Evolutionary conservation across 306 rosid species (phyloP), one percentile per base, ranked within the genome.

Genomic region (Trifolium fragiferum): DNA sequence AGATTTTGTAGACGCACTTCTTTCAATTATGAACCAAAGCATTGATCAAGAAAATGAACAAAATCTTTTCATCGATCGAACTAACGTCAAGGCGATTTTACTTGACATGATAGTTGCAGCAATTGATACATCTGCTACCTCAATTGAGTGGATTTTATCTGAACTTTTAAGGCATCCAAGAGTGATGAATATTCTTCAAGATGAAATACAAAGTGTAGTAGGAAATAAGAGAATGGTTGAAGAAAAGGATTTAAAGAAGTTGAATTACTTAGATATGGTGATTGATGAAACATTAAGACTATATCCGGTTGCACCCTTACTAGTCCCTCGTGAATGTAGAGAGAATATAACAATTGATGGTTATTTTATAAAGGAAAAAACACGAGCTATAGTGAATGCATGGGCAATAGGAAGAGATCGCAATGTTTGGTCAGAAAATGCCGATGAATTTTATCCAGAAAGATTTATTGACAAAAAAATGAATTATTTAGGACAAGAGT

Each of bases 201-300:
- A 55, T 10, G 62, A 55, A 10, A 55, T 55, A 10, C 30, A 11
- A 55, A 30, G 10, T 11, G n/a, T 21, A 55, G 62, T 55, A 4
- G 62, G 33, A 21, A 55, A 55, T 55, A 55, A 21, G 1, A 55
- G 8, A 55, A 55, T 10, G 62, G 33, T 55, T 5, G 62, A 55
- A 11, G 33, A 55, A 15, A 55, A 55, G 0, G 33, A 55, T 55
- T 0, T 55, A 15, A 55, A 21, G 1, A 59, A 6, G 19, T 55
- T 55, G 0, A 4, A 11, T 23, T 57, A 57, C 5, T 57, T 57
- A 23, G 35, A 23, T 57, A 57, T n/a, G 62, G 82, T 88, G 1
- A 27, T 85, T 2, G 79, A 83, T 19, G 89, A 85, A 65, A 76
- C 68, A 0, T 40, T 77, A 0, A 81, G 89, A 33, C 50, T 83